Evolutionary conservation across 306 rosid species (phyloP).

Genomic region (Clitoria ternatea): DNA sequence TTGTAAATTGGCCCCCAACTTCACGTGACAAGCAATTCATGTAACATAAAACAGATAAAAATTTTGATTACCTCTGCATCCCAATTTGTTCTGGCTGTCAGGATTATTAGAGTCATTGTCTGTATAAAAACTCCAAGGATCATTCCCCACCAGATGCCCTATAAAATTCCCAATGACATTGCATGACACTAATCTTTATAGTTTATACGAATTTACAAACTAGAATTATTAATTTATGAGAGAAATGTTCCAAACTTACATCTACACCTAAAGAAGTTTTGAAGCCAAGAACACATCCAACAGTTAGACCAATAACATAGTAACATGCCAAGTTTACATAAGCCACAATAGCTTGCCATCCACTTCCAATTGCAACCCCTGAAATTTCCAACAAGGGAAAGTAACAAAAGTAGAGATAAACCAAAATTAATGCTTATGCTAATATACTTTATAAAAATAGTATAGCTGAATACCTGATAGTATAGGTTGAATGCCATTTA

Average conservation of each 20-base stretch:
- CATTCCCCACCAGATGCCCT: conserved; percentile 87
- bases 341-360: conserved; percentile 74
- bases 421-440: neutral
- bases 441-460: neutral
- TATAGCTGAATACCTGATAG: conserved; percentile 24
- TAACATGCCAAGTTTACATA: conserved; percentile 57
- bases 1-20: neutral
- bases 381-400: neutral
- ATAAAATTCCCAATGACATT: neutral
- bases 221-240: neutral
- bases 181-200: neutral
- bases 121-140: conserved; percentile 69
- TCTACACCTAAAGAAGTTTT: conserved; percentile 53
- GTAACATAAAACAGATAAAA: neutral
- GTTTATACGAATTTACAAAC: neutral
- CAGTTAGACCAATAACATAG: conserved; percentile 59
- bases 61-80: conserved; percentile 44
- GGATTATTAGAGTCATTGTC: conserved; percentile 47
- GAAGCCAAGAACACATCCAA: conserved; percentile 67
- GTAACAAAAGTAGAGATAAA: neutral
- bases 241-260: conserved; percentile 33
- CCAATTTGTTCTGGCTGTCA: conserved; percentile 69
- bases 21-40: neutral
- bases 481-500: conserved; percentile 56
- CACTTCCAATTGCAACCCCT: conserved; percentile 82